phyloP scores from a whole-genome alignment of 2,329 filamentous ascomycete genomes.

The Apiospora pterosperma region DNA sequence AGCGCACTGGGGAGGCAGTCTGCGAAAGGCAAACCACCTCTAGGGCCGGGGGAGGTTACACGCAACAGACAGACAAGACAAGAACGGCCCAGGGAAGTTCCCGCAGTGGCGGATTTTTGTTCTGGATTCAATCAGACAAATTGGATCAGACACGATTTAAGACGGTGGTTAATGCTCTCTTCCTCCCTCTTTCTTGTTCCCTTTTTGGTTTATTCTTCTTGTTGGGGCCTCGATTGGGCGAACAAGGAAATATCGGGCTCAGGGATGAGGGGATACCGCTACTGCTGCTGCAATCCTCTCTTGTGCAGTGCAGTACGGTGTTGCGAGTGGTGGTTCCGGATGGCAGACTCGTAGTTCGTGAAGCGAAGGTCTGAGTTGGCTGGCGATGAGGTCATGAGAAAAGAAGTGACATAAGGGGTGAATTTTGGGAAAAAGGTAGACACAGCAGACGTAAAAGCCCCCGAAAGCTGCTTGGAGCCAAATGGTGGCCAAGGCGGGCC shows the following conservation, averaged over 20 bases:
- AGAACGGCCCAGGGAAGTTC: not conserved
- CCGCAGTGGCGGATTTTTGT: not conserved
- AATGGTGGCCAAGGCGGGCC: constrained; percentile 18
- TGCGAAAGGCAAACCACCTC: constrained; percentile 31
- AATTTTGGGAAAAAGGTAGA: constrained; percentile 30
- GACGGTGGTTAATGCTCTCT: not conserved
- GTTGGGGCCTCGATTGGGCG: not conserved
- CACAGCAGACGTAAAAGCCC: constrained; percentile 33
- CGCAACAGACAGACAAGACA: not conserved
- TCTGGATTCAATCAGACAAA: not conserved
- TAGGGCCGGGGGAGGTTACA: constrained; percentile 7
- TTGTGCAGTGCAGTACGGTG: not conserved
- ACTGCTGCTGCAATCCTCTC: constrained; percentile 10
- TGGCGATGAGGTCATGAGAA: constrained; percentile 35
- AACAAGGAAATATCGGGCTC: not conserved
- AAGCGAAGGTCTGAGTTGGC: constrained; percentile 24
- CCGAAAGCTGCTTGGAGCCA: constrained; percentile 26
- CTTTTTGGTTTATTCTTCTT: not conserved
- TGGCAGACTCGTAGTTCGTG: constrained; percentile 12
- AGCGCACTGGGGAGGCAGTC: constrained; percentile 23
- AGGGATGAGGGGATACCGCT: not conserved
- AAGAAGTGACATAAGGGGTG: constrained; percentile 37
- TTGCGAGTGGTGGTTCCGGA: constrained; percentile 8
- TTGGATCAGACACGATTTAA: not conserved
- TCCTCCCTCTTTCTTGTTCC: not conserved